These are phyloP conservation scores for Crithidia brevicula DNA, from an alignment of 208 protist species.

Conservation along the genomic window DNA sequence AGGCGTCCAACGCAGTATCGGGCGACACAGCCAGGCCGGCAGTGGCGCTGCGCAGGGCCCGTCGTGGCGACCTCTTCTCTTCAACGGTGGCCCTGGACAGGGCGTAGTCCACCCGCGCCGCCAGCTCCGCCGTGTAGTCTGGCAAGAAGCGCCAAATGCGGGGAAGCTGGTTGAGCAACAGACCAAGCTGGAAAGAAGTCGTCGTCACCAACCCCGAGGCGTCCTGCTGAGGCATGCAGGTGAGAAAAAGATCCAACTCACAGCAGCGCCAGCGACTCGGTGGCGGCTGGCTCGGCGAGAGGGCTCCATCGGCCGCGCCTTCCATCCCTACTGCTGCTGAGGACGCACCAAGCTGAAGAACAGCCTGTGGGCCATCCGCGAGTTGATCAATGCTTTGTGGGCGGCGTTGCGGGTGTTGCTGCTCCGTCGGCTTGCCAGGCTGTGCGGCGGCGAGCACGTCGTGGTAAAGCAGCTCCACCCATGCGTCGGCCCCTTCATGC, in stretches of 20 bases:
- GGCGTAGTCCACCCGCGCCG: slow-evolving; percentile 13
- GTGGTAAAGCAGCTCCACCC: slow-evolving; percentile 33
- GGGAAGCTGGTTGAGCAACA: slow-evolving; percentile 49
- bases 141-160: slow-evolving; percentile 48
- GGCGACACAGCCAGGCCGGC: neutral
- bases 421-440: neutral
- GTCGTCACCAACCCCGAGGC: slow-evolving; percentile 14
- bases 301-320: neutral
- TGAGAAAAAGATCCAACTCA: slow-evolving; percentile 52
- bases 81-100: neutral
- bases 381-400: slow-evolving; percentile 27
- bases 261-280: slow-evolving; percentile 30
- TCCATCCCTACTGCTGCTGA: neutral
- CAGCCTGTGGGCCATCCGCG: slow-evolving; percentile 23
- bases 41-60: neutral
- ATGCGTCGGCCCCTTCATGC: slow-evolving; percentile 26
- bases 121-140: slow-evolving; percentile 17
- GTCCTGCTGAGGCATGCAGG: slow-evolving; percentile 34
- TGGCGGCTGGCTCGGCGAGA: neutral
- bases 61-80: neutral
- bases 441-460: slow-evolving; percentile 18
- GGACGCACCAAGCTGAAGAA: neutral
- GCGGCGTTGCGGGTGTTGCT: neutral
- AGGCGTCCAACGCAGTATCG: slow-evolving; percentile 28
- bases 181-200: slow-evolving; percentile 49